Evolutionary conservation across 306 rosid genomes (phyloP), one percentile per base, ranked within the genome.

Genomic region (Cucurbita pepo): DNA sequence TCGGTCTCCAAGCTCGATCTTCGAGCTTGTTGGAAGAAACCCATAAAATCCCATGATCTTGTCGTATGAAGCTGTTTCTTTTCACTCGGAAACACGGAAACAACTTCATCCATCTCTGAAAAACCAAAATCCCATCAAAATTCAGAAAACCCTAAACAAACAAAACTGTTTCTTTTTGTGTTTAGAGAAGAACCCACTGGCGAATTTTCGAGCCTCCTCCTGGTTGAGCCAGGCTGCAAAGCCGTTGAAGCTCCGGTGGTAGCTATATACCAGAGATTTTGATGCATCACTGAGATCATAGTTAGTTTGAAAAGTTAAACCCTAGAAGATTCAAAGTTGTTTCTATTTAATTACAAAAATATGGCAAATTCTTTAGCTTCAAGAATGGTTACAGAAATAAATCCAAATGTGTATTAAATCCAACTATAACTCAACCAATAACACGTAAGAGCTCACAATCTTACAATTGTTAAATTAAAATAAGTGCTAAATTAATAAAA

Each of bases 21-120:
- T 18, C 13, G 16, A 8, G 41, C 50, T 6, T 65, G 43, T 5
- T 58, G 38, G 7, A 53, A 5, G 19, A 83, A 71, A 3, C 88
- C 82, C 2, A 81, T 48, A 72, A 83, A 83, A 16, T 84, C 83
- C 88, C 90, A 86, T 1, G 88, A 86, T 7, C 85, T 79, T 55
- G 91, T 84, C 2, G 90, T 78, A 1, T 84, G 88, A 5, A 74
- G 55, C 2, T 73, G 73, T 1, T 50, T 58, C 5, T 16, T 77
- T 63, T 22, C 77, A 75, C 80, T 84, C 0, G 69, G 78, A 55
- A 86, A 84, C 4, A 86, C 78, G 52, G 85, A 84, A 0, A 80
- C 76, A 3, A 82, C 85, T 38, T 56, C 83, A 15, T 82, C 58
- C 83, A 75, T 82, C 2, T 69, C 82, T 79, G 43, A 3, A 21